phyloP scores from a whole-genome alignment of 208 protist species.

The Leishmania major region DNA sequence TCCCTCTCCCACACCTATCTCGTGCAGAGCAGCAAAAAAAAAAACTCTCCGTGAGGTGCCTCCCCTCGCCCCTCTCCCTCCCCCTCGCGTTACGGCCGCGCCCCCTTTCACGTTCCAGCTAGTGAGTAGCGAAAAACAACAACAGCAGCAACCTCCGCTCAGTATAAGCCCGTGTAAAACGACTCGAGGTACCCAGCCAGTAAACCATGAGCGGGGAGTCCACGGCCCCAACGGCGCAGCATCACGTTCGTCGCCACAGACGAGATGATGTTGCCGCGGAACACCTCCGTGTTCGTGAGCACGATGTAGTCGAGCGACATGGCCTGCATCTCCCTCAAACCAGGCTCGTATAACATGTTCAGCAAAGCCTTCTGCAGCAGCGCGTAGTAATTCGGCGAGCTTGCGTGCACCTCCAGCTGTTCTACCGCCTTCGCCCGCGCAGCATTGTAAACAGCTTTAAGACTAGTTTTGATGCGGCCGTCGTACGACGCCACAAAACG shows the following conservation, averaged over 20 bases:
- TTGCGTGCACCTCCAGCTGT: not conserved
- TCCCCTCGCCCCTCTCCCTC: too few species aligned
- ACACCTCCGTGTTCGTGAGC: conserved; percentile 29
- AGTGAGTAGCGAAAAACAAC: not conserved
- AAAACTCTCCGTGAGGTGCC: too few species aligned
- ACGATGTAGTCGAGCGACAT: conserved; percentile 31
- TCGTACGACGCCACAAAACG: conserved; percentile 6
- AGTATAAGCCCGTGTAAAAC: conserved; percentile 9
- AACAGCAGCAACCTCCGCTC: not conserved
- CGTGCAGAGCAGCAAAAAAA: too few species aligned
- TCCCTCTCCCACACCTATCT: too few species aligned
- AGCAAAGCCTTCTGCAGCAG: not conserved
- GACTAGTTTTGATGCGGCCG: not conserved
- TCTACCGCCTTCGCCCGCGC: not conserved
- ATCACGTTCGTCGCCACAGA: conserved; percentile 17
- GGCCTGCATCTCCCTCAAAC: conserved; percentile 12
- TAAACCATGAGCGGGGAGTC: conserved; percentile 13
- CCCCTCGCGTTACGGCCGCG: too few species aligned
- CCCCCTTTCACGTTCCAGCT: too few species aligned
- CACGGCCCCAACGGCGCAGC: conserved; percentile 26
- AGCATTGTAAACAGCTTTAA: too few species aligned
- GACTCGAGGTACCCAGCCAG: conserved; percentile 16
- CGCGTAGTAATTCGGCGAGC: not conserved
- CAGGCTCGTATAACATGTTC: conserved; percentile 9
- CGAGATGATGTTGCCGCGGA: conserved; percentile 23